Percentiles rank a stretch among this genome's conserved stretches.
Conservation (phyloP, 345 rosid species). For the Sisymbrium irio region DNA sequence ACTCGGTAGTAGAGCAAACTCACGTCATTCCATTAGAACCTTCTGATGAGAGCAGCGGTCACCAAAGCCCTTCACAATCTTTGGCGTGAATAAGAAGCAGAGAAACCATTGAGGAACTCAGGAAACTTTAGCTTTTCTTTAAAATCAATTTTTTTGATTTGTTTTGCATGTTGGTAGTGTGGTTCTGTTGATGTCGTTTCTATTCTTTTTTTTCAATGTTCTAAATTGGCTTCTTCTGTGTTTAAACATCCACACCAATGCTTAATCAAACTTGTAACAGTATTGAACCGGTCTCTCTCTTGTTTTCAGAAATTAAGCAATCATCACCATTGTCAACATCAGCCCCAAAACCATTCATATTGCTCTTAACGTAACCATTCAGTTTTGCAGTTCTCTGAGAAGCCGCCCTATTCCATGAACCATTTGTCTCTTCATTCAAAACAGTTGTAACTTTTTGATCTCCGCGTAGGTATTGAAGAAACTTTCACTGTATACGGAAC, state of each 20-base stretch:
- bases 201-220: slow-evolving; percentile 10
- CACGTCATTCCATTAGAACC: slow-evolving; percentile 48
- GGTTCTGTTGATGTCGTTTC: slow-evolving; percentile 17
- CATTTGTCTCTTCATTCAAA: too few relatives aligned
- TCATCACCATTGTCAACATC: too few relatives aligned
- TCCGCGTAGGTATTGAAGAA: too few relatives aligned
- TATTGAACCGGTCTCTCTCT: slow-evolving; percentile 7
- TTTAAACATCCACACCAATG: not conserved
- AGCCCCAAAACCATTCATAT: too few relatives aligned
- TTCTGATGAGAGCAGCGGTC: slow-evolving; percentile 55
- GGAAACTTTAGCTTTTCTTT: slow-evolving; percentile 7
- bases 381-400: too few relatives aligned
- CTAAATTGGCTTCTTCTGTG: slow-evolving; percentile 13
- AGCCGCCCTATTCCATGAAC: too few relatives aligned
- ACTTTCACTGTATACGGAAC: too few relatives aligned
- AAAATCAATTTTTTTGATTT: slow-evolving; percentile 2
- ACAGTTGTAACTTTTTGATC: too few relatives aligned
- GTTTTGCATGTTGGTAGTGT: slow-evolving; percentile 25
- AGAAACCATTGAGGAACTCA: not conserved
- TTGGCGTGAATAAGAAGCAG: slow-evolving; percentile 27
- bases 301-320: too few relatives aligned
- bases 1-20: slow-evolving; percentile 46
- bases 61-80: slow-evolving; percentile 49
- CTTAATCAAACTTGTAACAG: slow-evolving; percentile 3
- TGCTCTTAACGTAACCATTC: too few relatives aligned